phyloP scores from a whole-genome alignment of 805 yeast genomes.

The Brettanomyces sp. region DNA sequence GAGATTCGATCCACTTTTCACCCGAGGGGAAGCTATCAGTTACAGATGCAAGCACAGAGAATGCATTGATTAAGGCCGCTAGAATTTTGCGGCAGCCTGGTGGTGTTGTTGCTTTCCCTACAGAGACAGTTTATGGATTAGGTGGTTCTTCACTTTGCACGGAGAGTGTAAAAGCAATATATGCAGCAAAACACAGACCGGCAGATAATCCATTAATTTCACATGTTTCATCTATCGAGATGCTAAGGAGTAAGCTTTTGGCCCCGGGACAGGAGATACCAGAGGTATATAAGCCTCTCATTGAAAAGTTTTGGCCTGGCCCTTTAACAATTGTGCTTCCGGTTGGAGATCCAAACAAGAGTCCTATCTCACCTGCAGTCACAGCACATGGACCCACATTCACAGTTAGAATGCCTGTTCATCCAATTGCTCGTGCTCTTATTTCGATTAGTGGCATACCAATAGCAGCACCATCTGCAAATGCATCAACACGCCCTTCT shows the following conservation, averaged over 20 bases:
- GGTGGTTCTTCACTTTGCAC: conserved; percentile 81
- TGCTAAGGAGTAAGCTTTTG: conserved; percentile 54
- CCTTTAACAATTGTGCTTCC: conserved; percentile 86
- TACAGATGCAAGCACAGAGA: conserved; percentile 41
- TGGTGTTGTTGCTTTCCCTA: conserved; percentile 83
- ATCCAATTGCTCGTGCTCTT: conserved; percentile 84
- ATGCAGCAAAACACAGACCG: conserved; percentile 86
- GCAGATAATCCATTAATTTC: conserved; percentile 91
- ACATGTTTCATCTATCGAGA: conserved; percentile 73
- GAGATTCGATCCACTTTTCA: conserved; percentile 40
- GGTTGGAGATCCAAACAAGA: conserved; percentile 22
- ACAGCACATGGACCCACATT: conserved; percentile 86
- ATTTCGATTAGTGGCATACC: conserved; percentile 81
- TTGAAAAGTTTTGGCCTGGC: conserved; percentile 87
- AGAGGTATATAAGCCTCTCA: conserved; percentile 49
- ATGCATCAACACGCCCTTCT: conserved; percentile 90
- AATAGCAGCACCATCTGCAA: conserved; percentile 96
- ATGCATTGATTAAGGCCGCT: conserved; percentile 51
- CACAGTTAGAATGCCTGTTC: conserved; percentile 83
- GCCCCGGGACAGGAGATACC: conserved; percentile 45
- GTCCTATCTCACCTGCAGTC: conserved; percentile 59
- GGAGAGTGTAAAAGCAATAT: conserved; percentile 65
- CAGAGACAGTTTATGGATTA: conserved; percentile 94
- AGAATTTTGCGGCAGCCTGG: conserved; percentile 37
- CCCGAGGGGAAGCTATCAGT: conserved; percentile 29